Base-by-base conservation (phyloP, 2,329 filamentous ascomycete species). In the Aureobasidium subglaciale region DNA sequence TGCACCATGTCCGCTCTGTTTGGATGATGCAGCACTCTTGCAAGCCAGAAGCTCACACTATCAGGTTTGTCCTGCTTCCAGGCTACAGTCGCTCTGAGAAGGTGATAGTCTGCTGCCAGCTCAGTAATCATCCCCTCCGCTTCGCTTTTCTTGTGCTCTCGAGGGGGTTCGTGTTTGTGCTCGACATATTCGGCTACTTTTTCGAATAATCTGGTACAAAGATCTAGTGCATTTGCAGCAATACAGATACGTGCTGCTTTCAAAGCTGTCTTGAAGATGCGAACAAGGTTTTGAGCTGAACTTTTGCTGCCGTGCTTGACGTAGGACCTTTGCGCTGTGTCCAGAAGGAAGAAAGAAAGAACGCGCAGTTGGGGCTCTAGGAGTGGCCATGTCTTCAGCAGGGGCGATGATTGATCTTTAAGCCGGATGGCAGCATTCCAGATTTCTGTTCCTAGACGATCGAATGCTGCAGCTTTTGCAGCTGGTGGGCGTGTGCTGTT, bases 1-100 rank as follows among this genome's bases (percentile, higher is more conserved):
- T 76, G 76, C 2, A 69, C 59, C 0, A 77, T 68, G 40, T 84
- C 77, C 2, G 81, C 66, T 1, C 65, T 54, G 52, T 63, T 20
- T 63, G 64, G 34, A 62, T 68, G 9, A 71, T 67, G n/a, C 59
- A 71, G 62, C 43, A 82, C 70, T 62, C 87, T 87, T 32, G 70
- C 70, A 68, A 86, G 91, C 76, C 93, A 83, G 67, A 89, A 83
- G 55, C 95, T 88, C 25, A 88, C 88, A 45, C 90, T 79, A 56
- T 92, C 87, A 13, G 87, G 75, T 37, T 85, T 81, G 37, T 81
- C 77, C 64, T 90, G 84, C 62, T 84, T 83, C 84, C 86, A 95
- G 70, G 90, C 89, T 69, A 93, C 68, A 29, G 79, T 77, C 34
- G 83, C 83, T 29, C 87, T 79, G 58, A 90, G 68, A 4, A 83